Conservation (phyloP, 805 yeast species). For the Cyberlindnera veronae region DNA sequence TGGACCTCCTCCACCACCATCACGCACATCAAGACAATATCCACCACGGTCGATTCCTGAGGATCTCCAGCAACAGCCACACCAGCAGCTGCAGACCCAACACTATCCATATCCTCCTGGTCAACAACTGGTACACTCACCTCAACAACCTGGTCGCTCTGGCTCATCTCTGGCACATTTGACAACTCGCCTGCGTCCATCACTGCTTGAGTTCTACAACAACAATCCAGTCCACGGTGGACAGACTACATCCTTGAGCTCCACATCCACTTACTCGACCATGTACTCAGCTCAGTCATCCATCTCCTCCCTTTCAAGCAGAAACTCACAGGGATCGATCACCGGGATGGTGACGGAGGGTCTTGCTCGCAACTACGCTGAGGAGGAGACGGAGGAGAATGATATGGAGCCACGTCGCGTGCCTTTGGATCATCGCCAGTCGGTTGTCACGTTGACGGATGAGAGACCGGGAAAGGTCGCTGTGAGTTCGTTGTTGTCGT, state of each 20-base stretch:
- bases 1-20: neutral
- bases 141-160: conserved; percentile 2
- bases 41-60: conserved; percentile 26
- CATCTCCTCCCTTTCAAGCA: conserved; percentile 24
- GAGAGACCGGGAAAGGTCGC: conserved; percentile 11
- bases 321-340: conserved; percentile 23
- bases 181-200: conserved; percentile 24
- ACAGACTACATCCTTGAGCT: conserved; percentile 19
- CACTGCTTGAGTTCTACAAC: conserved; percentile 22
- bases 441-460: neutral
- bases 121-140: conserved; percentile 1
- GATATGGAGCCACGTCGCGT: no score
- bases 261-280: conserved; percentile 20
- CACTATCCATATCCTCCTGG: conserved; percentile 4
- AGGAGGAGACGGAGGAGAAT: no score
- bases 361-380: neutral
- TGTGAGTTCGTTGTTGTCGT: conserved; percentile 22
- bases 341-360: conserved; percentile 9
- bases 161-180: conserved; percentile 14
- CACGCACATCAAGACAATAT: conserved; percentile 8
- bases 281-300: conserved; percentile 26
- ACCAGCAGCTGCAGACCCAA: neutral
- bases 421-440: neutral
- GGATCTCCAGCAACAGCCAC: conserved; percentile 9
- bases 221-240: conserved; percentile 5